These are phyloP conservation scores for Leccinum olivaceopallidum DNA, from an alignment of 768 basidiomycete genomes.

Conservation along the genomic window DNA sequence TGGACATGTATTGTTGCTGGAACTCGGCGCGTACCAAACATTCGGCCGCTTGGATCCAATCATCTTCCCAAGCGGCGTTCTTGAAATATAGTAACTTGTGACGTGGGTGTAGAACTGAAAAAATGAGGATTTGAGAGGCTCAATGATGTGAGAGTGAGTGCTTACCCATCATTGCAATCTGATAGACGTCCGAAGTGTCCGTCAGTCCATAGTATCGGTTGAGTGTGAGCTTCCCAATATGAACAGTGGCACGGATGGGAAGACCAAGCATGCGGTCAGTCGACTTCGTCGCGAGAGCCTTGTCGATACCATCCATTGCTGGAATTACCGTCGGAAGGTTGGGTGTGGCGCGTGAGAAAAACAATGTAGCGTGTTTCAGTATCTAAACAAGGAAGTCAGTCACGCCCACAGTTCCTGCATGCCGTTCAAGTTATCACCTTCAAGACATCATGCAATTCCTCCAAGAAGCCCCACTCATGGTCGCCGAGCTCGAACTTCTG, in stretches of 20 bases:
- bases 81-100: neutral
- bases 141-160: too few relatives aligned
- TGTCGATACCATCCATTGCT: neutral
- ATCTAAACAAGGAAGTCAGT: neutral
- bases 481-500: constrained; percentile 24
- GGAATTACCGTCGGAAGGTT: neutral
- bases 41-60: neutral
- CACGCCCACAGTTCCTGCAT: neutral
- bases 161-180: neutral
- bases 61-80: neutral
- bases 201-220: neutral
- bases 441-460: constrained; percentile 32
- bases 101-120: neutral
- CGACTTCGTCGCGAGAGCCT: neutral
- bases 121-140: too few relatives aligned
- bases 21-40: neutral
- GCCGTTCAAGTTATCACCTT: constrained; percentile 21
- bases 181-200: neutral
- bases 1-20: neutral
- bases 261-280: neutral
- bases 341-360: neutral
- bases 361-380: neutral
- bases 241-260: neutral
- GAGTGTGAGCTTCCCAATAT: neutral
- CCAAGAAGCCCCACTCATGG: constrained; percentile 36